Conservation (phyloP, 495 filamentous ascomycete species). For the Hypoxylon intermedium region DNA sequence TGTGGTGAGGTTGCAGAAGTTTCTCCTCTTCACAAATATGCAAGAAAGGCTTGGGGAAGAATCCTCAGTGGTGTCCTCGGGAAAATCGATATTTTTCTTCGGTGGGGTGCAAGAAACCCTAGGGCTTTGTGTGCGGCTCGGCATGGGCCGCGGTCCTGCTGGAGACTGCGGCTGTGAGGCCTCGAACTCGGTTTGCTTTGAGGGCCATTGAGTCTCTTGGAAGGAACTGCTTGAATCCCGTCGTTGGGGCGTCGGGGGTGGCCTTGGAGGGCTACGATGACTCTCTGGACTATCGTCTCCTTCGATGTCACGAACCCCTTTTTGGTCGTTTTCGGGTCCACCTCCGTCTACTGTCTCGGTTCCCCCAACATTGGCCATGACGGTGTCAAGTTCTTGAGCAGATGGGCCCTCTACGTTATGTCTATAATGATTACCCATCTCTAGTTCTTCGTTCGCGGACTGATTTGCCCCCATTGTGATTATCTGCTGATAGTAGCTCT, state of each 20-base stretch:
- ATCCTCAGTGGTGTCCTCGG: too few species aligned
- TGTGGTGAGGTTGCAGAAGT: too few species aligned
- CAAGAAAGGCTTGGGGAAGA: too few species aligned
- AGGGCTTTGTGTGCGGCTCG: constrained; percentile 1
- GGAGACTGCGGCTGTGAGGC: not conserved
- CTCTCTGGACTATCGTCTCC: not conserved
- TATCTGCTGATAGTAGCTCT: not conserved
- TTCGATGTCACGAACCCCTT: not conserved
- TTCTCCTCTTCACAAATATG: too few species aligned
- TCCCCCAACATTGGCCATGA: not conserved
- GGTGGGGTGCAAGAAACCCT: not conserved
- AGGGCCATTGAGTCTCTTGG: not conserved
- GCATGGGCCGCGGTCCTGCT: not conserved
- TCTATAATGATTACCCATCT: not conserved
- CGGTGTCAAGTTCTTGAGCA: not conserved
- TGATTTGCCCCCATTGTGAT: constrained; percentile 9
- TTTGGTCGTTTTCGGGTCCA: not conserved
- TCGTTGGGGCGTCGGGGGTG: not conserved
- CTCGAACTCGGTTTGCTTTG: not conserved
- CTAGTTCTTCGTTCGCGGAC: not conserved
- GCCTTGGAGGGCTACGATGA: not conserved
- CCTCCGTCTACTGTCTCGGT: not conserved
- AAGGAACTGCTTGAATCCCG: not conserved
- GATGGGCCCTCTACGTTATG: not conserved
- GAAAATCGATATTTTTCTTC: too few species aligned